Conservation (phyloP, 2,329 filamentous ascomycete species). For the Dothistroma pini region DNA sequence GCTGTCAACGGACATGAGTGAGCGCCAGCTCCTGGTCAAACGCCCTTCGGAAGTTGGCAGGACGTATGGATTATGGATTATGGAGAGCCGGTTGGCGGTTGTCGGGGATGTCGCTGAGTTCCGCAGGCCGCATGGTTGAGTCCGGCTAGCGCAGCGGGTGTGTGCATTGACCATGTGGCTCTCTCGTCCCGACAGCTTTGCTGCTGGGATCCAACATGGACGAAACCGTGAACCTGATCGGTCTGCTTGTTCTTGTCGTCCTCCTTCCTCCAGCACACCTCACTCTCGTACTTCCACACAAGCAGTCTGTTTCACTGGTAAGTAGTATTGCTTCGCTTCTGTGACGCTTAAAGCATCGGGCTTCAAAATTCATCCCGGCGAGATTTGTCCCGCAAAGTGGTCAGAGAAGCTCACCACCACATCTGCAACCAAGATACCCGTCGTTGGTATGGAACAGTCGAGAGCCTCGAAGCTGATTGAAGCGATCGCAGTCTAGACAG, state of each 20-base stretch:
- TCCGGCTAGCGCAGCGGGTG: not conserved
- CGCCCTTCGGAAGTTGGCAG: too few species aligned
- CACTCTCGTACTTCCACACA: not conserved
- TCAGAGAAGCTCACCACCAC: slow-evolving; percentile 1
- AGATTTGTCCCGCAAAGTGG: not conserved
- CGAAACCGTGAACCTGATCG: not conserved
- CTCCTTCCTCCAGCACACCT: not conserved
- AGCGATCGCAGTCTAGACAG: slow-evolving; percentile 3
- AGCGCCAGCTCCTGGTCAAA: too few species aligned
- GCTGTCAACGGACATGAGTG: not conserved
- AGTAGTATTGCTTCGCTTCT: not conserved
- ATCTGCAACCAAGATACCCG: not conserved
- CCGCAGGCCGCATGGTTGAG: not conserved
- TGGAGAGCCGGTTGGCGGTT: not conserved
- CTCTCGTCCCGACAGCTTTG: not conserved
- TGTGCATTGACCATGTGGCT: not conserved
- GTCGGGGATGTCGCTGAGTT: not conserved
- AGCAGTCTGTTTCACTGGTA: not conserved
- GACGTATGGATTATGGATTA: not conserved
- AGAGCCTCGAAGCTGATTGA: not conserved
- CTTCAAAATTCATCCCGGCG: slow-evolving; percentile 1
- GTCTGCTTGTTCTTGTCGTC: not conserved
- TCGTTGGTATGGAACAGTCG: not conserved
- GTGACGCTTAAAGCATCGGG: not conserved
- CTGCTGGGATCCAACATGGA: not conserved